phyloP scores from a whole-genome alignment of 768 basidiomycete species.

The Rhizopogon rudus region DNA sequence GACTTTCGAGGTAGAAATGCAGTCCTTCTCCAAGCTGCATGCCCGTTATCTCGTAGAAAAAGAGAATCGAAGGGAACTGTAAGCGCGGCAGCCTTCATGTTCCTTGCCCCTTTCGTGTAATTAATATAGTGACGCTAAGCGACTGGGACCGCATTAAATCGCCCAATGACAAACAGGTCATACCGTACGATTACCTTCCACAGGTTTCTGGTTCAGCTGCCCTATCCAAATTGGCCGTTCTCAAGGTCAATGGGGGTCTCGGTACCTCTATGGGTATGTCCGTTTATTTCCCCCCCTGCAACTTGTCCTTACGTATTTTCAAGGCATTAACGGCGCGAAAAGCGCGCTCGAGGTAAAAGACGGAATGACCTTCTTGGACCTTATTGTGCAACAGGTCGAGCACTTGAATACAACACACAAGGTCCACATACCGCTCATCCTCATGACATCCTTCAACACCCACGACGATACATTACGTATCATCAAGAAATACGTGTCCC shows the following conservation, averaged over 20 bases:
- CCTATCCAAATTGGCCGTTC: conserved; percentile 90
- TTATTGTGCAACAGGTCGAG: conserved; percentile 92
- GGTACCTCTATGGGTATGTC: conserved; percentile 81
- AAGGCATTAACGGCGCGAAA: conserved; percentile 85
- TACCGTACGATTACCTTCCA: conserved; percentile 74
- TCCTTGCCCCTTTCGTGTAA: conserved; percentile 5
- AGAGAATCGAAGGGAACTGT: conserved; percentile 86
- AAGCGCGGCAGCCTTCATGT: conserved; percentile 22
- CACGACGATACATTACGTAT: conserved; percentile 94
- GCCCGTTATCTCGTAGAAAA: conserved; percentile 90
- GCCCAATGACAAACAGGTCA: conserved; percentile 80
- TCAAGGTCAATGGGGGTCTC: conserved; percentile 93
- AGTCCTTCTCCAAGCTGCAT: conserved; percentile 93
- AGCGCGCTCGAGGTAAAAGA: conserved; percentile 94
- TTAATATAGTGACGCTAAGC: conserved; percentile 32
- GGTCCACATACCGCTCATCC: conserved; percentile 92
- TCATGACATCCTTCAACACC: conserved; percentile 99
- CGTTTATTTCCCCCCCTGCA: neutral
- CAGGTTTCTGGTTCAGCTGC: conserved; percentile 52
- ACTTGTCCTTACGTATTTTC: neutral
- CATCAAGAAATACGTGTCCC: conserved; percentile 95
- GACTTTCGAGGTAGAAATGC: conserved; percentile 90
- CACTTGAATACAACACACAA: conserved; percentile 83
- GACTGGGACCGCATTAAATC: conserved; percentile 90
- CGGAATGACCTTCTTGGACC: conserved; percentile 96